A percentile compares a stretch with the other conserved stretches of the same genome.
These are phyloP conservation scores for Lyophyllum decastes DNA, from an alignment of 768 basidiomycete species.

Conservation along the genomic window DNA sequence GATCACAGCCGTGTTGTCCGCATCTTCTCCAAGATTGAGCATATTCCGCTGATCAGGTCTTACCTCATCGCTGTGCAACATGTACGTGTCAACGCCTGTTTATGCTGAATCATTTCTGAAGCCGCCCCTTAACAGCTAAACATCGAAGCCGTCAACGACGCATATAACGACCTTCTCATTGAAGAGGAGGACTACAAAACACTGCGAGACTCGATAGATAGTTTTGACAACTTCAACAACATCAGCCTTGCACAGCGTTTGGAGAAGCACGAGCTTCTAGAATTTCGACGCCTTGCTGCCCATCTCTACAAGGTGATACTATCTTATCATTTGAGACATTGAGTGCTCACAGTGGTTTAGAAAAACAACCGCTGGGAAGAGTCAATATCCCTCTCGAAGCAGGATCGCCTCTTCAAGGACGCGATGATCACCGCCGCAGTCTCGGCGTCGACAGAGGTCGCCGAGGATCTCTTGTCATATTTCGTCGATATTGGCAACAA, in stretches of 20 bases:
- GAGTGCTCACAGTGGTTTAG: constrained; percentile 34
- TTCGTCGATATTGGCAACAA: constrained; percentile 99
- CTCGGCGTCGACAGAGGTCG: constrained; percentile 85
- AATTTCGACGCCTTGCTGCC: constrained; percentile 93
- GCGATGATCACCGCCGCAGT: constrained; percentile 89
- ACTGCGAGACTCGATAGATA: constrained; percentile 95
- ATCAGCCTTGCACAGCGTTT: constrained; percentile 81
- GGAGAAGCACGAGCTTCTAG: constrained; percentile 88
- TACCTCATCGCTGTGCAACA: constrained; percentile 98
- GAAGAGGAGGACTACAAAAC: constrained; percentile 99
- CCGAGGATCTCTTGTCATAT: constrained; percentile 93
- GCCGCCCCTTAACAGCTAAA: constrained; percentile 87
- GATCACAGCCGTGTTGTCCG: constrained; percentile 95
- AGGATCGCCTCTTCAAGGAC: constrained; percentile 97
- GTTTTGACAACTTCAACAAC: constrained; percentile 98
- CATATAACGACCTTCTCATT: constrained; percentile 96
- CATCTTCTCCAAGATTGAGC: constrained; percentile 93
- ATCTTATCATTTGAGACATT: not conserved
- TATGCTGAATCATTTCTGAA: not conserved
- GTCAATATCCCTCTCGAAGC: constrained; percentile 92
- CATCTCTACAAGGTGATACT: constrained; percentile 86
- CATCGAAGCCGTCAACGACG: constrained; percentile 96
- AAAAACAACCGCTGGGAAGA: constrained; percentile 98
- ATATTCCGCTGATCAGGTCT: constrained; percentile 92
- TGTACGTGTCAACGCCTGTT: constrained; percentile 46